Evolutionary conservation across 2,329 filamentous ascomycete species (phyloP), one percentile per base, ranked within the genome.

Genomic region (Fusarium agapanthi): DNA sequence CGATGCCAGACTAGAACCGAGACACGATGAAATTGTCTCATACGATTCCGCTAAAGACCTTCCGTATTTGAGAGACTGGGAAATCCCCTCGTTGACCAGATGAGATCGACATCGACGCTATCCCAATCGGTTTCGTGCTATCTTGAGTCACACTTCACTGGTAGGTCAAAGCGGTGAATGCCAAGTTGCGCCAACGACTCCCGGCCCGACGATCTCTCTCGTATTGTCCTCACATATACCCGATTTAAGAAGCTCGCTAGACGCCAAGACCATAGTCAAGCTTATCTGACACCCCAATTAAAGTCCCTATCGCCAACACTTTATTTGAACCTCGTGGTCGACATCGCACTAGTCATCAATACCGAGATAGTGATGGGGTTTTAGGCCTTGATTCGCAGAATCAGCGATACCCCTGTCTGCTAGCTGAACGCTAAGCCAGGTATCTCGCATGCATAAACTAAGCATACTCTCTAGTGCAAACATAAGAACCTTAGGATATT

Each of bases 401-500:
- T 56, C 32, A 26, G n/a, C 8, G 30, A 18, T 37, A 62, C 40
- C 59, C 59, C 44, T 47, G 66, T 35, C 45, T 32, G 10, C 28
- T 51, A 65, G 58, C n/a, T 28, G 40, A 38, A 30, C 65, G 65
- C 66, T 65, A 69, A 54, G 32, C 45, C 20, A 58, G 45, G 65
- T 41, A 43, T 58, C 35, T 15, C 24, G 65, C 66, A 65, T 65
- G 66, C 66, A 69, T 69, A 69, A 69, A 65, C 43, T 45, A 69
- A 69, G 66, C 66, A 69, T 69, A 69, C 45, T 53, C 40, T 38
- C n/a, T 69, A 69, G 65, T 59, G 34, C 40, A 57, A 45, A 69
- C 66, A 69, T 69, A 69, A 69, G 66, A 48, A 58, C 66, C 66
- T 69, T 40, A 18, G 48, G 18, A 69, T 48, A 48, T 69, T 69